Evolutionary conservation across 441 rosid genomes (phyloP), one percentile per base, ranked within the genome.

Genomic region (Jatropha podagrica): DNA sequence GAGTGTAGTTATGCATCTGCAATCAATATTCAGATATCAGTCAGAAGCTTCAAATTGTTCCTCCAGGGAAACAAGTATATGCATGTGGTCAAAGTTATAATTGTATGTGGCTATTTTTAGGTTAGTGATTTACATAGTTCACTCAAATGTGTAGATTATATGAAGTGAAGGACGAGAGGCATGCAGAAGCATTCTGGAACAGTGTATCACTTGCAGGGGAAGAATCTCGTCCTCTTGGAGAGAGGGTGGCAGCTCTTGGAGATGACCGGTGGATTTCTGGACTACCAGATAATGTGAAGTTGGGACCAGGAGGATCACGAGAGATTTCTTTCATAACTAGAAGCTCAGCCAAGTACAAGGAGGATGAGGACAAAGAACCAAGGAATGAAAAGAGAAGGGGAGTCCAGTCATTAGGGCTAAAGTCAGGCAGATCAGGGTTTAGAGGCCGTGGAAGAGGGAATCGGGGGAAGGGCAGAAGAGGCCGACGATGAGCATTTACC

Each of bases 301-400:
- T 88, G 60, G 98, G 97, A 63, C 88, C 89, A 9, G 97, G 98
- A 70, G 97, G 97, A 42, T 95, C 98, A 1, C 82, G 97, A 26
- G 95, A 91, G 82, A 85, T 93, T 76, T 90, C 95, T 48, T 91
- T 91, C 79, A 55, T 70, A n/a, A 60, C 98, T 42, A 86, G 85
- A 85, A 88, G 89, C 81, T 85, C 76, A 0, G 87, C 86, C 42
- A 91, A 78, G 74, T 88, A 88, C 81, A 79, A 75, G 60, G 95
- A 91, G 79, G 95, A 91, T 48, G 82, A 82, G 18, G 92, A 87
- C 70, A 81, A 66, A 74, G 87, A 81, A n/a, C 54, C 38, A 38
- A 70, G 65, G 17, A 86, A 59, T 41, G 83, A 65, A 67, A 88
- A 78, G 78, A 90, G 86, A 82, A 85, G 99, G 67, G 97, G 97